These are phyloP conservation scores for Chlamydomonas sp. DNA, from an alignment of 139 green algal genomes.

Conservation along the genomic window DNA sequence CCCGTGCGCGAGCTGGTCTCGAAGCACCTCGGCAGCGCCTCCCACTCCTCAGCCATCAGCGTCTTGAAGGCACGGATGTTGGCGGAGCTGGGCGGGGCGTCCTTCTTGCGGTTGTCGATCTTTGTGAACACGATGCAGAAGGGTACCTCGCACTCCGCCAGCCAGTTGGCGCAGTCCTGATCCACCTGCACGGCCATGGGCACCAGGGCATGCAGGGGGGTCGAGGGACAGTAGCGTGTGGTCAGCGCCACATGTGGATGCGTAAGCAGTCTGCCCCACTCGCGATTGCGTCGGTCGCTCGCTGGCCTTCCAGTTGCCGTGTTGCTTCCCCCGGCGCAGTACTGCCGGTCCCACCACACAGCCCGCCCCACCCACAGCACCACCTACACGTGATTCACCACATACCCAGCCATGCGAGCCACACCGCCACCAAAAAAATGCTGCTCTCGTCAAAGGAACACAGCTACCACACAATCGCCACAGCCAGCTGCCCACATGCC, in stretches of 20 bases:
- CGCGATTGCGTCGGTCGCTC: too few species aligned
- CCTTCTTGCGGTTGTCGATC: conserved; percentile 50
- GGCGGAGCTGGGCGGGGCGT: conserved; percentile 15
- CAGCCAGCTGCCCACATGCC: neutral
- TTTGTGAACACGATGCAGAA: conserved; percentile 63
- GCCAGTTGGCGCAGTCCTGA: conserved; percentile 67
- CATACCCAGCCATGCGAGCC: too few species aligned
- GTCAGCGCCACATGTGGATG: too few species aligned
- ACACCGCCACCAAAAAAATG: too few species aligned
- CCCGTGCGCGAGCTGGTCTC: conserved; percentile 60
- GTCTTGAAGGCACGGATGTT: conserved; percentile 49
- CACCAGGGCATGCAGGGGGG: too few species aligned
- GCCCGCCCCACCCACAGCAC: too few species aligned
- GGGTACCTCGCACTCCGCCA: conserved; percentile 65
- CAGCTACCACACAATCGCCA: neutral
- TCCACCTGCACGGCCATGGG: conserved; percentile 34
- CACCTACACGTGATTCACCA: too few species aligned
- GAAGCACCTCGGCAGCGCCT: conserved; percentile 65
- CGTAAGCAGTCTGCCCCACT: too few species aligned
- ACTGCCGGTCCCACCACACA: too few species aligned
- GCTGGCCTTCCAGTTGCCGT: neutral
- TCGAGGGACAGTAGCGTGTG: too few species aligned
- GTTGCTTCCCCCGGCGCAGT: too few species aligned
- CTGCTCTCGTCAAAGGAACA: neutral
- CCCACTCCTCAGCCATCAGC: conserved; percentile 55